Evolutionary conservation across 2,329 filamentous ascomycete species (phyloP).

Genomic region (Thermothelomyces thermophilus): DNA sequence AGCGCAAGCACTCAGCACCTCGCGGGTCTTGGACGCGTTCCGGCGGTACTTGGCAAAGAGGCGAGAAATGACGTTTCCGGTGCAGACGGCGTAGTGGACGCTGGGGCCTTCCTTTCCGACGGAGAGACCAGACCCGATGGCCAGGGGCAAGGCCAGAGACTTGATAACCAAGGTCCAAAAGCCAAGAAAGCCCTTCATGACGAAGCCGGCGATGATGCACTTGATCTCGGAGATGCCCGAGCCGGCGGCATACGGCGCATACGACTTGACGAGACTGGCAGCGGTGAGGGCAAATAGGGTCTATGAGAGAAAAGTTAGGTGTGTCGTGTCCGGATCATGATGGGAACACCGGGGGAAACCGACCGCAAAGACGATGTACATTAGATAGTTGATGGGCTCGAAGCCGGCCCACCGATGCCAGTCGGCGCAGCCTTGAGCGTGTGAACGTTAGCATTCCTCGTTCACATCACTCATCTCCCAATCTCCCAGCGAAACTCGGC

Average conservation of each 20-base stretch:
- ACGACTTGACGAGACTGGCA: constrained; percentile 78
- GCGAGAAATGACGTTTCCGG: constrained; percentile 89
- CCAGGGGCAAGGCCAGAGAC: constrained; percentile 79
- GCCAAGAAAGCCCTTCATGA: constrained; percentile 97
- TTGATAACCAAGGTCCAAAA: constrained; percentile 91
- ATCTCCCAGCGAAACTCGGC: no score
- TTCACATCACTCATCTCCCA: no score
- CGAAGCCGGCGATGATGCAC: constrained; percentile 96
- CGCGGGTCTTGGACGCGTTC: constrained; percentile 88
- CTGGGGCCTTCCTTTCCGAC: constrained; percentile 97
- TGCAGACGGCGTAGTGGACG: constrained; percentile 98
- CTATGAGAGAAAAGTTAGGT: constrained; percentile 33
- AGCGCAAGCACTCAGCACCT: constrained; percentile 90
- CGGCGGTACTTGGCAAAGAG: constrained; percentile 87
- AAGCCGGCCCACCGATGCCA: constrained; percentile 88
- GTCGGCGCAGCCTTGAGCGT: constrained; percentile 64
- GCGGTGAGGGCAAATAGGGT: constrained; percentile 74
- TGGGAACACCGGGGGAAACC: background rate
- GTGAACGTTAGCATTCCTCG: constrained; percentile 18
- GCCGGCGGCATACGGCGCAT: constrained; percentile 91
- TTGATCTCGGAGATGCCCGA: constrained; percentile 99
- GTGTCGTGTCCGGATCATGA: constrained; percentile 25
- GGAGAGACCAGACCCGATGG: constrained; percentile 88
- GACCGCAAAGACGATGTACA: constrained; percentile 84
- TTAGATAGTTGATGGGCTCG: constrained; percentile 69